Evolutionary conservation across 805 yeast species (phyloP).

Genomic region (Cyberlindnera bimundalis): DNA sequence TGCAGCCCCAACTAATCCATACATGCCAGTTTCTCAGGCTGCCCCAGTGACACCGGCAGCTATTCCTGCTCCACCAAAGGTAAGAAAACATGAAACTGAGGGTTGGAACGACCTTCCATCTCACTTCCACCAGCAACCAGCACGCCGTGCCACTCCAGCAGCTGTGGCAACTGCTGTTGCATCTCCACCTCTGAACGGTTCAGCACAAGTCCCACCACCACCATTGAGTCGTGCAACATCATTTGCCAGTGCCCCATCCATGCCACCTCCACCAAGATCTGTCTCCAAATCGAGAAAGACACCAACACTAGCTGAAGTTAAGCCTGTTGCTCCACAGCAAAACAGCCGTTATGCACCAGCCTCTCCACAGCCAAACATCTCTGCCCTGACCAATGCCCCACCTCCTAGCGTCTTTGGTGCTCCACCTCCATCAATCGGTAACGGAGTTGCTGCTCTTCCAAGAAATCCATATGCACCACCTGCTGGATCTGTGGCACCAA

Average conservation of each 20-base stretch:
- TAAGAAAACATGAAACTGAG: constrained; percentile 46
- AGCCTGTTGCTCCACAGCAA: constrained; percentile 25
- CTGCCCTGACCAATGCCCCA: constrained; percentile 12
- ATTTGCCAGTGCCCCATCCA: constrained; percentile 25
- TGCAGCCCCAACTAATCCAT: constrained; percentile 32
- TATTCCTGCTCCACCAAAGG: constrained; percentile 29
- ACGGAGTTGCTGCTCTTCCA: constrained; percentile 17
- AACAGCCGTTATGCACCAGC: constrained; percentile 34
- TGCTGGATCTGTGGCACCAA: constrained; percentile 17
- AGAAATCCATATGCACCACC: constrained; percentile 37
- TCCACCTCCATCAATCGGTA: constrained; percentile 33
- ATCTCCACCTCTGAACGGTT: constrained; percentile 21
- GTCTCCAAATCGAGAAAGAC: constrained; percentile 27
- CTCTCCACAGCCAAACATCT: constrained; percentile 21
- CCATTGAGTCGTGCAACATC: constrained; percentile 22
- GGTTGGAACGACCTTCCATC: constrained; percentile 75
- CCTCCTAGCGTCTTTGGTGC: constrained; percentile 25
- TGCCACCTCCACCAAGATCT: constrained; percentile 36
- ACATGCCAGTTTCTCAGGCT: constrained; percentile 26
- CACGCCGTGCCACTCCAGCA: constrained; percentile 44
- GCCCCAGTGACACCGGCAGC: constrained; percentile 19
- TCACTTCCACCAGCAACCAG: constrained; percentile 36
- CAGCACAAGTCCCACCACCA: constrained; percentile 24
- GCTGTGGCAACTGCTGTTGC: constrained; percentile 38
- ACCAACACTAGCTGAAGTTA: constrained; percentile 12